phyloP scores from a whole-genome alignment of 768 basidiomycete species.

The Podaxis carcinomalis region DNA sequence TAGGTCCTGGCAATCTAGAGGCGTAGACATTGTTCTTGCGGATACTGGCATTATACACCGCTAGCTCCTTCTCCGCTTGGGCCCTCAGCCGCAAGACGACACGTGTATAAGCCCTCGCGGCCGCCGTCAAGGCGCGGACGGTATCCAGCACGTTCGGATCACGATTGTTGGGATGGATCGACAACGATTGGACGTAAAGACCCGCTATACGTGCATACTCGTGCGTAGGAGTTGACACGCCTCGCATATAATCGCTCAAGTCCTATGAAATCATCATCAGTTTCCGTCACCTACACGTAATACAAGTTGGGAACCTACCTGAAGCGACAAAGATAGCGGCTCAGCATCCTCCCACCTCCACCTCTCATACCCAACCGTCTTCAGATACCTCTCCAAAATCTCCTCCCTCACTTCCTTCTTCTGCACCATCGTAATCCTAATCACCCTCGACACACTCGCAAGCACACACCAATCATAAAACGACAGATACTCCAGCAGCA shows the following conservation, averaged over 20 bases:
- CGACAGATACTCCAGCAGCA: slow-evolving; percentile 56
- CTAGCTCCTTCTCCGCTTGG: slow-evolving; percentile 64
- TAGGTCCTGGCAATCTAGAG: slow-evolving; percentile 17
- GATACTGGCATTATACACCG: slow-evolving; percentile 19
- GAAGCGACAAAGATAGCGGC: slow-evolving; percentile 56
- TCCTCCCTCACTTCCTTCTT: slow-evolving; percentile 51
- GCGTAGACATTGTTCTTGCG: slow-evolving; percentile 14
- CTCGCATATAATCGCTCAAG: slow-evolving; percentile 74
- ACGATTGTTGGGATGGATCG: slow-evolving; percentile 35
- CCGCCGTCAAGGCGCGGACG: slow-evolving; percentile 50
- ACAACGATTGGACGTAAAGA: slow-evolving; percentile 49
- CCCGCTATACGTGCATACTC: slow-evolving; percentile 62
- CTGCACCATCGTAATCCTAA: slow-evolving; percentile 46
- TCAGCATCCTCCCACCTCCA: slow-evolving; percentile 64
- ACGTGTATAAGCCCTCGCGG: slow-evolving; percentile 75
- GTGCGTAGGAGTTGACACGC: slow-evolving; percentile 71
- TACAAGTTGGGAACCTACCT: slow-evolving; percentile 36
- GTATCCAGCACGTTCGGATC: slow-evolving; percentile 36
- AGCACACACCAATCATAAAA: slow-evolving; percentile 72
- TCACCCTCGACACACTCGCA: slow-evolving; percentile 50
- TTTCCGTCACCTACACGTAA: background rate
- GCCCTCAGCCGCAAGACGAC: slow-evolving; percentile 73
- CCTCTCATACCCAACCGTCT: slow-evolving; percentile 65
- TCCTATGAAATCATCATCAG: slow-evolving; percentile 44
- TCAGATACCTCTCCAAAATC: slow-evolving; percentile 65